A percentile compares a stretch with the other conserved stretches of the same genome.
Conservation (phyloP, 805 yeast genomes). For the Candida ipomoeae region DNA sequence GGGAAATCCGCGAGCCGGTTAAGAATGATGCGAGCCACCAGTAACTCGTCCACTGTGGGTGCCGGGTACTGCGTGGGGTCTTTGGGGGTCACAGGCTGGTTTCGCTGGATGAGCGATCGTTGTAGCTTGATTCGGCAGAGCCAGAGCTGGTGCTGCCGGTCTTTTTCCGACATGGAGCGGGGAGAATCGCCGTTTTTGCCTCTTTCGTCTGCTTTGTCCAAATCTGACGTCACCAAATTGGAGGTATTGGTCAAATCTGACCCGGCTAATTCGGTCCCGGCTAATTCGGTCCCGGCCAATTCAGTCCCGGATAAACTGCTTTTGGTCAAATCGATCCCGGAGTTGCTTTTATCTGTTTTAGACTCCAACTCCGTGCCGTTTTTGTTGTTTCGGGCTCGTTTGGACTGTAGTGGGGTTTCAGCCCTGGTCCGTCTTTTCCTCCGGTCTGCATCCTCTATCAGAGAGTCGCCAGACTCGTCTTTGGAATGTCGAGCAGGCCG, state of each 20-base stretch:
- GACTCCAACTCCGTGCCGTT: neutral
- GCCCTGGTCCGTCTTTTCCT: neutral
- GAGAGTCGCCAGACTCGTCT: neutral
- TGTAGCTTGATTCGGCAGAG: slow-evolving; percentile 47
- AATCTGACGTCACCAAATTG: too few species aligned
- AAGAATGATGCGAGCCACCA: slow-evolving; percentile 37
- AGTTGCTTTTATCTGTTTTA: too few species aligned
- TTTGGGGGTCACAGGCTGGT: slow-evolving; percentile 35
- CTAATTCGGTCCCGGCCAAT: neutral
- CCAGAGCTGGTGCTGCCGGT: slow-evolving; percentile 44
- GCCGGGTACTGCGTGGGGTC: slow-evolving; percentile 32
- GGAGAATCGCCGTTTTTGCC: neutral
- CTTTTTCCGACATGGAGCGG: slow-evolving; percentile 29
- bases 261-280: neutral
- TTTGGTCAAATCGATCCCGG: too few species aligned
- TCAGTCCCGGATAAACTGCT: slow-evolving; percentile 1
- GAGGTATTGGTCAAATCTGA: too few species aligned
- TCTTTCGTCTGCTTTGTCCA: too few species aligned
- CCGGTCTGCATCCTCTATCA: neutral
- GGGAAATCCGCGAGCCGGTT: slow-evolving; percentile 41
- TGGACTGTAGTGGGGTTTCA: slow-evolving; percentile 1
- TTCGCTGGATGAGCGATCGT: slow-evolving; percentile 45
- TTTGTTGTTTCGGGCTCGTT: slow-evolving; percentile 3
- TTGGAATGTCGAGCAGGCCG: neutral
- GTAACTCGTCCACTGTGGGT: slow-evolving; percentile 43